Evolutionary conservation across 208 protist species (phyloP).

Genomic region (Kentomonas sorsogonicus): DNA sequence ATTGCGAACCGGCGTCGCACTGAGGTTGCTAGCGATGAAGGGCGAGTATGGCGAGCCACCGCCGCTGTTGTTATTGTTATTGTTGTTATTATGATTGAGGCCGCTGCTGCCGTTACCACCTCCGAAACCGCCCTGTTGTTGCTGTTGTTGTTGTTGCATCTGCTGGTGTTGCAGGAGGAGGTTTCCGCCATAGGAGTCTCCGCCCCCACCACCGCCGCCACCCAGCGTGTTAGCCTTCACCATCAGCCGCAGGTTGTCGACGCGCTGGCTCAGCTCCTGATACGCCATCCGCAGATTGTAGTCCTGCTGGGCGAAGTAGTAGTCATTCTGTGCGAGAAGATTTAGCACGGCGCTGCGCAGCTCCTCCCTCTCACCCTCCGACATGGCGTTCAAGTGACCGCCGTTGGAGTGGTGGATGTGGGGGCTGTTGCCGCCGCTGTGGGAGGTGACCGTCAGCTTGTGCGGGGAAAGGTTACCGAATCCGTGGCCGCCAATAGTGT

Average conservation of each 20-base stretch:
- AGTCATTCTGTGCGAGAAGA: conserved; percentile 41
- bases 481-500: too few species aligned
- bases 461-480: too few species aligned
- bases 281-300: conserved; percentile 42
- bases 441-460: too few species aligned
- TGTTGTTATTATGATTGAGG: not conserved
- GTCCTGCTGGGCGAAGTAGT: conserved; percentile 58
- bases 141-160: conserved; percentile 1
- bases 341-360: conserved; percentile 24
- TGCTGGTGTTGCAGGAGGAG: not conserved
- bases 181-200: too few species aligned
- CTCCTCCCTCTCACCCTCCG: conserved; percentile 26
- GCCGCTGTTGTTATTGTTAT: conserved; percentile 1
- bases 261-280: conserved; percentile 31
- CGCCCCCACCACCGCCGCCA: too few species aligned
- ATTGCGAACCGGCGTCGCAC: conserved; percentile 11
- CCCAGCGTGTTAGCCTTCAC: conserved; percentile 22
- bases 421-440: too few species aligned
- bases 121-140: conserved; percentile 10
- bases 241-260: conserved; percentile 43
- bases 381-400: too few species aligned
- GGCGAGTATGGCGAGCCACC: not conserved
- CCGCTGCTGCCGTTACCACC: conserved; percentile 1
- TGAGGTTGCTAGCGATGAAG: conserved; percentile 13
- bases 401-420: too few species aligned